phyloP scores from a whole-genome alignment of 2,329 filamentous ascomycete genomes.

The Massarina eburnea region DNA sequence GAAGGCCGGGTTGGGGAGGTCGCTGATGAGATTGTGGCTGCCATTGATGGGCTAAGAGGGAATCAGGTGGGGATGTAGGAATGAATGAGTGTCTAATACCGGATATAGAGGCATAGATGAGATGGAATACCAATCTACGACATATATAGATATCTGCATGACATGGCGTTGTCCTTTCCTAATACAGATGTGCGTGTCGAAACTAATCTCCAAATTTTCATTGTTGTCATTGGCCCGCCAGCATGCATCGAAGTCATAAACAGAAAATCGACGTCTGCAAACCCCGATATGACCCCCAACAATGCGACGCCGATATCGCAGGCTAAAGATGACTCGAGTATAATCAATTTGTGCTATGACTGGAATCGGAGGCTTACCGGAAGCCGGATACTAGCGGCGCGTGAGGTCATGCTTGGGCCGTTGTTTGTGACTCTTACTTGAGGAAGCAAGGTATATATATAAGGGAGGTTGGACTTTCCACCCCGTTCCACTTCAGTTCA shows the following conservation, averaged over 20 bases:
- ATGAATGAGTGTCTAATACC: constrained; percentile 4
- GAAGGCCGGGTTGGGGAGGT: constrained; percentile 62
- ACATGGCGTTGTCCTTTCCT: too few relatives aligned
- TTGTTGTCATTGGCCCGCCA: too few relatives aligned
- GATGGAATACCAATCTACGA: constrained; percentile 11
- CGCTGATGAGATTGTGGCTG: constrained; percentile 38
- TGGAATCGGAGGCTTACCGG: constrained; percentile 14
- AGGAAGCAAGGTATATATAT: background rate
- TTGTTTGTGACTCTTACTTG: background rate
- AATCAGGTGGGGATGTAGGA: constrained; percentile 7
- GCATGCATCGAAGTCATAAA: too few relatives aligned
- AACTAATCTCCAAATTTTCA: too few relatives aligned
- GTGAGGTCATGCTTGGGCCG: too few relatives aligned
- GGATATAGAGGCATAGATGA: constrained; percentile 33
- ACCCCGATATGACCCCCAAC: too few relatives aligned
- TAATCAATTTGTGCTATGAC: too few relatives aligned
- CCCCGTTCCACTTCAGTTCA: too few relatives aligned
- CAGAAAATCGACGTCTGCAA: too few relatives aligned
- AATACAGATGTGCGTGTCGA: too few relatives aligned
- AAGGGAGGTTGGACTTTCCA: background rate
- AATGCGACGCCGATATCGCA: too few relatives aligned
- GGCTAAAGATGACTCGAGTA: too few relatives aligned
- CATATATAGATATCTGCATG: background rate
- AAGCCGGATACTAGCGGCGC: constrained; percentile 27
- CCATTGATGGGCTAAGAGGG: constrained; percentile 29